Evolutionary conservation across 2,329 filamentous ascomycete genomes (phyloP), one percentile per base, ranked within the genome.

Genomic region (Niveomyces coronatus): DNA sequence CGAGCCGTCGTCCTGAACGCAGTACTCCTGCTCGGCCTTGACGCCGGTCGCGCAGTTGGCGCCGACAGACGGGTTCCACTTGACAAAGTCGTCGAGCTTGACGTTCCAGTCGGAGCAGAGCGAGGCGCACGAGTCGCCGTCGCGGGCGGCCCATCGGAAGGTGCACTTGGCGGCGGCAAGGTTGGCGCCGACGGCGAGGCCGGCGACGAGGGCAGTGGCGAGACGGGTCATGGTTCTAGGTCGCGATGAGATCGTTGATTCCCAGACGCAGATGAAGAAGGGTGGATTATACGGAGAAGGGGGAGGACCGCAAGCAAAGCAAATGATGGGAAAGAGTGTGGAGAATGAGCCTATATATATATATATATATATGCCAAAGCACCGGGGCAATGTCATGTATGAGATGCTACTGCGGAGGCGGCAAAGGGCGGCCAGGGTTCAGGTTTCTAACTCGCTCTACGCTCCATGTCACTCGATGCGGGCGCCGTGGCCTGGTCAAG

Each of bases 91-190:
- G 10, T 44, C 39, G 20, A 47, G 40, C 6, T 39, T 40, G 20
- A 52, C 13, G 10, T 45, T 50, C 52, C 52, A 54, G 44, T 35
- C 41, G 14, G 36, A 33, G 18, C 44, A 41, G 33, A 56, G 47
- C 33, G 45, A 46, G n/a, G 42, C 40, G 39, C 52, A 56, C 15
- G 52, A 53, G 42, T 51, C 52, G 14, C 50, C 51, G 6, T 16
- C 26, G 14, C 30, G 17, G n/a, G 40, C 40, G 30, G 27, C 26
- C 40, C 40, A 42, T 22, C 23, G 35, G 35, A 27, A 42, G 22
- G 31, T 31, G 40, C 40, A 42, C 15, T 28, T 37, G 31, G 40
- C 40, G 9, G 35, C 30, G 22, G 36, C 40, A 20, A 36, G 10
- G 31, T 22, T 37, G 26, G 35, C 40, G 14, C 31, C 35, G n/a